These are phyloP conservation scores for Russula ochroleuca DNA, from an alignment of 768 basidiomycete genomes.

Conservation along the genomic window DNA sequence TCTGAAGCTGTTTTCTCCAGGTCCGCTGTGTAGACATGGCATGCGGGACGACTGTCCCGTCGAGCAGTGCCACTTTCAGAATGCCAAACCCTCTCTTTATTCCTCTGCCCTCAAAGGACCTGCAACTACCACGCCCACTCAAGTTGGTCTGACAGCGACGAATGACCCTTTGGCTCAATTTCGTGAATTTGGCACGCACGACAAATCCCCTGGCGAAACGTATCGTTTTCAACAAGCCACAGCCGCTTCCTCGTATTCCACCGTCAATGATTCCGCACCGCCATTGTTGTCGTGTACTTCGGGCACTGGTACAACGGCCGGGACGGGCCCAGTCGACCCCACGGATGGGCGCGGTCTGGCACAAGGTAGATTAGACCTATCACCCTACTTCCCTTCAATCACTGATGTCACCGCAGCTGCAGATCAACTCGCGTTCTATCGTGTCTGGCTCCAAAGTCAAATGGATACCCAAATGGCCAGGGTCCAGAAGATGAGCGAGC, in stretches of 20 bases:
- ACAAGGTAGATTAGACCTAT: neutral
- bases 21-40: conserved; percentile 8
- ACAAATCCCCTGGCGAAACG: neutral
- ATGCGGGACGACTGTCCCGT: conserved; percentile 11
- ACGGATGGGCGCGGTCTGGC: neutral
- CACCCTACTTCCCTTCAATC: neutral
- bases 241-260: neutral
- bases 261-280: neutral
- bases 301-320: neutral
- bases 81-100: neutral
- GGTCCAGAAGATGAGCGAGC: conserved; percentile 11
- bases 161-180: neutral
- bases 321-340: no score
- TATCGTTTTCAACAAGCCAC: neutral
- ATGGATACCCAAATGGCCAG: conserved; percentile 11
- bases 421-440: neutral
- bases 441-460: conserved; percentile 5
- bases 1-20: neutral
- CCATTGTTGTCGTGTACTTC: no score
- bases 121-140: neutral
- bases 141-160: no score
- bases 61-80: neutral
- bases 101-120: neutral
- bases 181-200: neutral
- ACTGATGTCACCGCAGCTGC: neutral